Conservation (phyloP, 352 stramenopile genomes). For the Phytophthora macrochlamydospora region DNA sequence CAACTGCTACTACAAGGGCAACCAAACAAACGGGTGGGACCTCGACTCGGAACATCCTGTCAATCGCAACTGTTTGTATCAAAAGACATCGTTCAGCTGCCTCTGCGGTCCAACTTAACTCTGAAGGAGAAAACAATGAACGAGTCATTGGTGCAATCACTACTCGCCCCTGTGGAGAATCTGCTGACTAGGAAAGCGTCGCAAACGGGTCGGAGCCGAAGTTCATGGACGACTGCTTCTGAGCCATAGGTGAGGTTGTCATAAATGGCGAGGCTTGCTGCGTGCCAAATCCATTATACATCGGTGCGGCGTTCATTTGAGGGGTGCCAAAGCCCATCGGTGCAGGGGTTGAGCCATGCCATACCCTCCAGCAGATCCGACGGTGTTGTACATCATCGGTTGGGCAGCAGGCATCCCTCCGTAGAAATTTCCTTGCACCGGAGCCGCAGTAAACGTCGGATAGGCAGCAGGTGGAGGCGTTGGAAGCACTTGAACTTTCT, state of each 20-base stretch:
- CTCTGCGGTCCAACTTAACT: conserved; percentile 70
- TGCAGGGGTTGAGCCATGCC: conserved; percentile 46
- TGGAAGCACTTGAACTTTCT: conserved; percentile 69
- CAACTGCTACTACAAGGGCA: conserved; percentile 74
- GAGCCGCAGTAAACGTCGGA: conserved; percentile 24
- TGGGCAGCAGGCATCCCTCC: conserved; percentile 33
- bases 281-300: conserved; percentile 23
- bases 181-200: conserved; percentile 69
- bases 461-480: conserved; percentile 36
- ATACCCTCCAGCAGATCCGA: conserved; percentile 24
- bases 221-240: conserved; percentile 30
- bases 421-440: conserved; percentile 29
- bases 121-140: not conserved
- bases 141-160: conserved; percentile 14
- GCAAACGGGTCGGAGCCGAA: conserved; percentile 59
- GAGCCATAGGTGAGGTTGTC: conserved; percentile 30
- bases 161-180: conserved; percentile 40
- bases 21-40: conserved; percentile 50
- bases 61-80: conserved; percentile 77
- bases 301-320: conserved; percentile 18
- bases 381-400: conserved; percentile 44
- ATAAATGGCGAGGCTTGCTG: conserved; percentile 52
- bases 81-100: conserved; percentile 68
- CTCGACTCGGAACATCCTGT: conserved; percentile 66
- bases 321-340: conserved; percentile 23